Evolutionary conservation across 2,329 filamentous ascomycete species (phyloP).

Genomic region (Colletotrichum higginsianum): DNA sequence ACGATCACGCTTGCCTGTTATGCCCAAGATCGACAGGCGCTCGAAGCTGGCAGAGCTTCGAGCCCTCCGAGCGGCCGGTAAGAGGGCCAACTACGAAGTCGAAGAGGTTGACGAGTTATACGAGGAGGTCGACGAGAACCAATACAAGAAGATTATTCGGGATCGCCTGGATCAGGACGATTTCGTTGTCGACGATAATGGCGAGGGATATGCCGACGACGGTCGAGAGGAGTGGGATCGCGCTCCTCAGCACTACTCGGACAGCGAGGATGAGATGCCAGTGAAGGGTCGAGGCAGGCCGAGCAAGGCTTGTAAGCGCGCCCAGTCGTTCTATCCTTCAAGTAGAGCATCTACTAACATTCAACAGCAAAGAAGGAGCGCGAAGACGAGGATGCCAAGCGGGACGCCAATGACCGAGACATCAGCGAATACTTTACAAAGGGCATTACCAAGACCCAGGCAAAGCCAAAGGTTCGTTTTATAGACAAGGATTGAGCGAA

Average conservation of each 20-base stretch:
- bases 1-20: conserved; percentile 46
- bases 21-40: conserved; percentile 61
- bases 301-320: conserved; percentile 64
- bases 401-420: conserved; percentile 89
- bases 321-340: background rate
- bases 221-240: conserved; percentile 95
- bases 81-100: conserved; percentile 91
- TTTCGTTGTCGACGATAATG: conserved; percentile 98
- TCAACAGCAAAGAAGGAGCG: conserved; percentile 84
- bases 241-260: conserved; percentile 74
- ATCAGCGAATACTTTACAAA: conserved; percentile 96
- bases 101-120: conserved; percentile 89
- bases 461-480: conserved; percentile 83
- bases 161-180: conserved; percentile 92
- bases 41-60: conserved; percentile 82
- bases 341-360: conserved; percentile 21
- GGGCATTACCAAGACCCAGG: conserved; percentile 74
- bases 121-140: conserved; percentile 96
- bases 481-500: background rate
- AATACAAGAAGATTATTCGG: conserved; percentile 96
- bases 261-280: conserved; percentile 78
- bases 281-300: conserved; percentile 64
- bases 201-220: conserved; percentile 96
- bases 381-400: conserved; percentile 87
- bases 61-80: conserved; percentile 88